Conservation (phyloP, 2,329 filamentous ascomycete species). For the Pestalotiopsis sp. region DNA sequence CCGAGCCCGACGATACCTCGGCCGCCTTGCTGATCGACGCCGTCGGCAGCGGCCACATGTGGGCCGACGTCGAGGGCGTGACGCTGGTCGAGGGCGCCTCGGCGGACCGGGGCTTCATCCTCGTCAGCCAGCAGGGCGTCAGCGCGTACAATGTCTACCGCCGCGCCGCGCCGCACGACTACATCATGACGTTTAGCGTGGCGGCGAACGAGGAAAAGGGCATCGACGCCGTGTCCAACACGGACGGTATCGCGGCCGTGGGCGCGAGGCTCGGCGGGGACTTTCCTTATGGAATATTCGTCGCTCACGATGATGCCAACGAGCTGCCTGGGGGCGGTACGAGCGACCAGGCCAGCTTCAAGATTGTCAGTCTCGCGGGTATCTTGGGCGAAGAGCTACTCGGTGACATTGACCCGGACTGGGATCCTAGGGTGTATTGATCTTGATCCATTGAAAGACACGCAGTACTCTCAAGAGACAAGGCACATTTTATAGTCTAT, state of each 20-base stretch:
- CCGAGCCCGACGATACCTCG: constrained; percentile 44
- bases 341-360: constrained; percentile 51
- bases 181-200: constrained; percentile 51
- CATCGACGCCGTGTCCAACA: constrained; percentile 55
- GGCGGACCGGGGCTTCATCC: constrained; percentile 47
- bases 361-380: constrained; percentile 46
- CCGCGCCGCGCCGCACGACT: constrained; percentile 49
- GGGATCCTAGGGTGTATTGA: constrained; percentile 39
- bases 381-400: constrained; percentile 39
- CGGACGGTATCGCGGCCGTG: constrained; percentile 53
- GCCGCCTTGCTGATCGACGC: constrained; percentile 39
- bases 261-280: constrained; percentile 42
- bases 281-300: constrained; percentile 47
- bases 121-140: constrained; percentile 56
- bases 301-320: constrained; percentile 57
- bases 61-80: constrained; percentile 57
- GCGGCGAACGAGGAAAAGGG: constrained; percentile 37
- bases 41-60: constrained; percentile 49
- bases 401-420: constrained; percentile 37
- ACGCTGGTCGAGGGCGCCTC: constrained; percentile 49
- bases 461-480: too few relatives aligned
- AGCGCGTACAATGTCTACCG: constrained; percentile 55
- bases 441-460: neutral
- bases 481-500: neutral
- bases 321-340: constrained; percentile 48